These are phyloP conservation scores for Cadophora malorum DNA, from an alignment of 2,329 filamentous ascomycete genomes.

Conservation along the genomic window DNA sequence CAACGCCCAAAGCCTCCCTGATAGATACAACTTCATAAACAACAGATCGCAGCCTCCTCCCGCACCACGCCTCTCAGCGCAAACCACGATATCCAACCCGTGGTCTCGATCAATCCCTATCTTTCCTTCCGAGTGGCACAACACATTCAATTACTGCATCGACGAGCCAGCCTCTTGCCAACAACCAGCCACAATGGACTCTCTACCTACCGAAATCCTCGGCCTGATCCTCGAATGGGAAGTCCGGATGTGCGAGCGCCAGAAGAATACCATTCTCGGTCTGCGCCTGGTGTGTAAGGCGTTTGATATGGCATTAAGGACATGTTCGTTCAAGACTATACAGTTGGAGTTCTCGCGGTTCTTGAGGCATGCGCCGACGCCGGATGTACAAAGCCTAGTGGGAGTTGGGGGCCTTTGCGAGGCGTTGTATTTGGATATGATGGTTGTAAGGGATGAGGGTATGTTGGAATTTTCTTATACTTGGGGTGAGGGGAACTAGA, in stretches of 20 bases:
- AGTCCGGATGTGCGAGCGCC: slow-evolving; percentile 46
- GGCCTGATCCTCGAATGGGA: slow-evolving; percentile 54
- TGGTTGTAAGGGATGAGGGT: slow-evolving; percentile 60
- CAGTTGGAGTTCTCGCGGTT: slow-evolving; percentile 58
- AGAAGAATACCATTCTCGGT: slow-evolving; percentile 54
- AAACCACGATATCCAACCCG: not conserved
- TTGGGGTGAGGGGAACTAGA: not conserved
- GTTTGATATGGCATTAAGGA: slow-evolving; percentile 56
- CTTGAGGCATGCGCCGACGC: slow-evolving; percentile 45
- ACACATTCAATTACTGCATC: not conserved
- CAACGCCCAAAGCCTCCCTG: not conserved
- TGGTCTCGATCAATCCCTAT: not conserved
- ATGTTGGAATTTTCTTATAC: slow-evolving; percentile 33
- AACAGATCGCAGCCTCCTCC: slow-evolving; percentile 5
- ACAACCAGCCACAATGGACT: slow-evolving; percentile 47
- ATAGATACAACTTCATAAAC: slow-evolving; percentile 3
- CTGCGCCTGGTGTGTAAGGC: slow-evolving; percentile 57
- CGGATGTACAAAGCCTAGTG: slow-evolving; percentile 51
- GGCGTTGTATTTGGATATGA: slow-evolving; percentile 58
- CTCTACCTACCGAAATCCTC: slow-evolving; percentile 56
- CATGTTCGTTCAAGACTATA: slow-evolving; percentile 54
- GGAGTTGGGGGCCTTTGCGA: slow-evolving; percentile 56
- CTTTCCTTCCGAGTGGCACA: not conserved
- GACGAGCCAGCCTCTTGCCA: not conserved
- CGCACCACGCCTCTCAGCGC: not conserved